Evolutionary conservation across 2,329 filamentous ascomycete genomes (phyloP), one percentile per base, ranked within the genome.

Genomic region (Helotiales sp.): DNA sequence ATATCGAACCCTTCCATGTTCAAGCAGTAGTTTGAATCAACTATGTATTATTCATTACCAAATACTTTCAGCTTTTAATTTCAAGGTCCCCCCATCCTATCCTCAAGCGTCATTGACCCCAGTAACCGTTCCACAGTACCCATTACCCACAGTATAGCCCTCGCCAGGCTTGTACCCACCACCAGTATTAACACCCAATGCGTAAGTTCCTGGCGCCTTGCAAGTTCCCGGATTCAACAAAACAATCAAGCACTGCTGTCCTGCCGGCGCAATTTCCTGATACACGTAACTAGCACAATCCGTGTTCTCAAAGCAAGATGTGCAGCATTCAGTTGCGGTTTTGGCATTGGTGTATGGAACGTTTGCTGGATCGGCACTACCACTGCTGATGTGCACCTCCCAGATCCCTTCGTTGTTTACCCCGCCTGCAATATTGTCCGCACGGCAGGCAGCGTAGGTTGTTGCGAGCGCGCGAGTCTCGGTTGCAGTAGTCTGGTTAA

Each of bases 231-330:
- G 34, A 20, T 30, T 32, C n/a, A 47, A 60, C 3, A 60, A 7
- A 3, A 60, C 43, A 47, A 60, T 60, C 57, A 60, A 22, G n/a
- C 57, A 60, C 17, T 47, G 57, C 57, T 60, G 57, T 7, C 40
- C 57, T 6, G 24, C n/a, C 2, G 57, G 57, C 0, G 37, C 43
- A 13, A 30, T 22, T 17, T 47, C 57, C 37, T 47, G 37, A 32
- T 30, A 60, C 13, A 60, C 57, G 32, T 60, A 60, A 45, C 57
- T 47, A 3, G 57, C 57, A 34, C 57, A 60, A 49, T 60, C 57
- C 22, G 37, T 13, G 5, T 60, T 60, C 6, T 11, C 22, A 26
- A 60, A 60, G 13, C 57, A 60, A 10, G 57, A 60, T 6, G 57
- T 60, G 26, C 57, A 60, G 57, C 57, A 60, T 2, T 60, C 57